Evolutionary conservation across 768 basidiomycete genomes (phyloP).

Genomic region (Xanthoconium purpureum): DNA sequence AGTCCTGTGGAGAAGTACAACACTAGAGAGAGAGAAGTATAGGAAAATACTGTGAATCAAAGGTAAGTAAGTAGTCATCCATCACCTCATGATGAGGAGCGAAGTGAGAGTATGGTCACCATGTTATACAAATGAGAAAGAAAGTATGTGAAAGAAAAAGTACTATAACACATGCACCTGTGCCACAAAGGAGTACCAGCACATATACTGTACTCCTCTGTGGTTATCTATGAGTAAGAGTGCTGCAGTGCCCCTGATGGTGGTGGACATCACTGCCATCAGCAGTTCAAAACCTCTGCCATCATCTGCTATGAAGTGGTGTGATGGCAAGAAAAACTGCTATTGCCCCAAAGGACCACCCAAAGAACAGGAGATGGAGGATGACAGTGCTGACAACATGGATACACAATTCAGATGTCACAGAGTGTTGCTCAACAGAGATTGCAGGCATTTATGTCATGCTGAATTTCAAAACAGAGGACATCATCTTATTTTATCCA

Average conservation of each 20-base stretch:
- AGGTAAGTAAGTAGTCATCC: too few relatives aligned
- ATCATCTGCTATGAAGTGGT: conserved; percentile 22
- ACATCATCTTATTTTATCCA: conserved; percentile 24
- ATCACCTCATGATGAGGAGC: too few relatives aligned
- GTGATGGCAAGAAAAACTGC: conserved; percentile 34
- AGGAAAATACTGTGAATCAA: too few relatives aligned
- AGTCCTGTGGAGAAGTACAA: too few relatives aligned
- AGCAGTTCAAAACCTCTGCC: conserved; percentile 27
- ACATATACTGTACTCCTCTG: conserved; percentile 27
- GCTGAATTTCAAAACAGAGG: conserved; percentile 36
- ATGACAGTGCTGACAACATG: conserved; percentile 51
- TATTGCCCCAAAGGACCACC: conserved; percentile 68
- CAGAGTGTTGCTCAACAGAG: conserved; percentile 52
- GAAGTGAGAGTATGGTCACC: too few relatives aligned
- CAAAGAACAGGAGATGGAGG: conserved; percentile 63
- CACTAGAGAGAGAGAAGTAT: too few relatives aligned
- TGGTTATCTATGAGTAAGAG: conserved; percentile 52
- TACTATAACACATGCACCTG: conserved; percentile 19
- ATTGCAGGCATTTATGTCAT: conserved; percentile 54
- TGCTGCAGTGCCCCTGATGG: conserved; percentile 55
- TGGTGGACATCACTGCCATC: conserved; percentile 43
- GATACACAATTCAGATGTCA: conserved; percentile 55
- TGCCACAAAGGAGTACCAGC: conserved; percentile 28
- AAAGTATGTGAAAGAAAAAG: too few relatives aligned
- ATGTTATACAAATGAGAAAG: too few relatives aligned